phyloP scores from a whole-genome alignment of 768 basidiomycete species.

The Punctularia strigosozonata region DNA sequence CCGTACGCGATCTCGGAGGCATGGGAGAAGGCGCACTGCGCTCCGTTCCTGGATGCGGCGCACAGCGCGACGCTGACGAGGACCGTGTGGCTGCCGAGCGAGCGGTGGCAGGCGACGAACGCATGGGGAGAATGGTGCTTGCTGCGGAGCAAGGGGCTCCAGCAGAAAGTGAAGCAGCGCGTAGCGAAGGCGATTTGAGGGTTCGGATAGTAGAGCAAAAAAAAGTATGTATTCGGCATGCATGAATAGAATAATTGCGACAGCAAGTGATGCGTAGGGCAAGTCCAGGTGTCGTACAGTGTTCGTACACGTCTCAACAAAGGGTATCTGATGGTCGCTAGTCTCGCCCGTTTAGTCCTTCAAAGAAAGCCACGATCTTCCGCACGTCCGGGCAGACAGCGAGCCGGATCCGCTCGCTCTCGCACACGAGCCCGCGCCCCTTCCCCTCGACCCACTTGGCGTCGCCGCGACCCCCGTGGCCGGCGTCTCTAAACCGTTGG shows the following conservation, averaged over 20 bases:
- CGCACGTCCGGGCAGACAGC: slow-evolving; percentile 57
- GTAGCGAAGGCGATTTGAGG: too few species aligned
- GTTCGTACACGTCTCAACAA: too few species aligned
- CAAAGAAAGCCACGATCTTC: slow-evolving; percentile 50
- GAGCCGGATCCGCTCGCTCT: slow-evolving; percentile 54
- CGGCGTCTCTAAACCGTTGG: slow-evolving; percentile 36
- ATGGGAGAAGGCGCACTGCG: slow-evolving; percentile 80
- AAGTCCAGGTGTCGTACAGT: too few species aligned
- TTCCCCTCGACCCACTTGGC: slow-evolving; percentile 49
- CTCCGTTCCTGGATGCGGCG: slow-evolving; percentile 72
- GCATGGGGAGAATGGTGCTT: slow-evolving; percentile 88
- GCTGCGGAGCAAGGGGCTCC: slow-evolving; percentile 52
- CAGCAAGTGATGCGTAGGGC: too few species aligned
- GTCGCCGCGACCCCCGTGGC: slow-evolving; percentile 26
- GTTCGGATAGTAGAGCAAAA: too few species aligned
- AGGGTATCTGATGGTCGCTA: too few species aligned
- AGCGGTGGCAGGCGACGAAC: slow-evolving; percentile 56
- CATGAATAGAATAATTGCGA: too few species aligned
- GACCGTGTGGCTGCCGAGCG: slow-evolving; percentile 69
- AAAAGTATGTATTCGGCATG: too few species aligned
- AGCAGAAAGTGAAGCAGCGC: too few species aligned
- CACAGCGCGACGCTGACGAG: slow-evolving; percentile 66
- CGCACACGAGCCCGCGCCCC: slow-evolving; percentile 37
- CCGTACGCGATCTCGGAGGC: slow-evolving; percentile 51
- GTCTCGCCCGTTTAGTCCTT: slow-evolving; percentile 20